These are phyloP conservation scores for Boletales sp. DNA, from an alignment of 768 basidiomycete species.

Conservation along the genomic window DNA sequence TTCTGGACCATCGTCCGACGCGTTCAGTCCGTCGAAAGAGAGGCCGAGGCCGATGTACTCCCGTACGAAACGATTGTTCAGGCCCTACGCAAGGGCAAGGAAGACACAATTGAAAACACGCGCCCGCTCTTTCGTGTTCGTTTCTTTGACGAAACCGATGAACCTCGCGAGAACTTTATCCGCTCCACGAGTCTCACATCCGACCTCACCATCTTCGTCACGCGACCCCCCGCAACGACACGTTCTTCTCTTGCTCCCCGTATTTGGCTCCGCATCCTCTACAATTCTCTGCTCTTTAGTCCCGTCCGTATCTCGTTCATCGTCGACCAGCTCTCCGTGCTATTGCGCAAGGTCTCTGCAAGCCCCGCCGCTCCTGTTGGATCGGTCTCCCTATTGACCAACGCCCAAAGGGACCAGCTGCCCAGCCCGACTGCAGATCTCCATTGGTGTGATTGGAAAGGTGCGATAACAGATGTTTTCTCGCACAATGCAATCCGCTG, in stretches of 20 bases:
- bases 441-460: constrained; percentile 97
- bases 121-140: constrained; percentile 85
- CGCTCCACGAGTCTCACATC: constrained; percentile 78
- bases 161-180: constrained; percentile 69
- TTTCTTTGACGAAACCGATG: constrained; percentile 92
- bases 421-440: constrained; percentile 86
- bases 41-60: constrained; percentile 77
- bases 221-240: constrained; percentile 61
- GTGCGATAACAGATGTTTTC: constrained; percentile 95
- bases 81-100: constrained; percentile 63
- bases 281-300: constrained; percentile 94
- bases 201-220: constrained; percentile 91
- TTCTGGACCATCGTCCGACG: constrained; percentile 87
- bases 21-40: constrained; percentile 77
- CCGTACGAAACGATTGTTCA: constrained; percentile 76
- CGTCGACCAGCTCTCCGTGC: constrained; percentile 78
- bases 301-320: constrained; percentile 70
- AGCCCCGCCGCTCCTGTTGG: constrained; percentile 72
- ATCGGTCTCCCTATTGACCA: constrained; percentile 74
- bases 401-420: constrained; percentile 61
- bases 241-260: constrained; percentile 69
- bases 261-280: constrained; percentile 79
- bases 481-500: constrained; percentile 75
- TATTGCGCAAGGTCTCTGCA: constrained; percentile 67
- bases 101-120: constrained; percentile 48